Percentiles rank a stretch among this genome's conserved stretches.
Evolutionary conservation across 2,329 filamentous ascomycete genomes (phyloP).

Genomic region (Colletotrichum chlorophyti): DNA sequence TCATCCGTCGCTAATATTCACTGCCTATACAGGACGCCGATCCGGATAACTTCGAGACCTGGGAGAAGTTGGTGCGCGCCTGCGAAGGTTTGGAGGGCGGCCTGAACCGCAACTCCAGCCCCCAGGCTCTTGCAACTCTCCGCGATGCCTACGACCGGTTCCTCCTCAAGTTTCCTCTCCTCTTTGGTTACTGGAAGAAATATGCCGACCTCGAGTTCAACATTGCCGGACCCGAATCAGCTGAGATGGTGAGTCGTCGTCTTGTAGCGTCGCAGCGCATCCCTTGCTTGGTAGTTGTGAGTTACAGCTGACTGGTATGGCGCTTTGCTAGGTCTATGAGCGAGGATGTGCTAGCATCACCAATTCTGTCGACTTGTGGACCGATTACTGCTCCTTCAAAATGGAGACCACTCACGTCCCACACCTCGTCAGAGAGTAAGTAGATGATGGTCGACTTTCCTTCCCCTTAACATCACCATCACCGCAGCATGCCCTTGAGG

Average conservation of each 20-base stretch:
- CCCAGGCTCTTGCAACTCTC: slow-evolving; percentile 86
- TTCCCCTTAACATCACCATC: slow-evolving; percentile 67
- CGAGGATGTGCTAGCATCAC: slow-evolving; percentile 91
- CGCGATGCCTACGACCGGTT: slow-evolving; percentile 92
- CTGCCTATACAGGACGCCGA: slow-evolving; percentile 61
- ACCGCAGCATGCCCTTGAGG: slow-evolving; percentile 49
- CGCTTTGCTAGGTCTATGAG: slow-evolving; percentile 79
- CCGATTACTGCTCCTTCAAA: slow-evolving; percentile 97
- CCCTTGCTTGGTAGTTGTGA: slow-evolving; percentile 8
- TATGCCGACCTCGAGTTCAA: slow-evolving; percentile 98
- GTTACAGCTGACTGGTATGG: no score
- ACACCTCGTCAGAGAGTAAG: slow-evolving; percentile 99
- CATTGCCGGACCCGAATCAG: slow-evolving; percentile 94
- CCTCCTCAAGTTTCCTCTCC: slow-evolving; percentile 89
- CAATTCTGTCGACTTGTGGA: slow-evolving; percentile 95
- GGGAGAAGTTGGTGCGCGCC: slow-evolving; percentile 89
- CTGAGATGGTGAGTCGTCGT: slow-evolving; percentile 80
- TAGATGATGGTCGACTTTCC: slow-evolving; percentile 70
- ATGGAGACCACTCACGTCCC: slow-evolving; percentile 95
- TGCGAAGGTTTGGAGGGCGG: slow-evolving; percentile 89
- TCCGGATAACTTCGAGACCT: slow-evolving; percentile 90
- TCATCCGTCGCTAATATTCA: background rate
- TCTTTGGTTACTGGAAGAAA: slow-evolving; percentile 99
- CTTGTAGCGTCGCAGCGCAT: background rate
- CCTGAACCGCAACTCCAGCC: slow-evolving; percentile 94